Base-by-base conservation (phyloP, 305 asterid species). In the Ruellia speciosa region DNA sequence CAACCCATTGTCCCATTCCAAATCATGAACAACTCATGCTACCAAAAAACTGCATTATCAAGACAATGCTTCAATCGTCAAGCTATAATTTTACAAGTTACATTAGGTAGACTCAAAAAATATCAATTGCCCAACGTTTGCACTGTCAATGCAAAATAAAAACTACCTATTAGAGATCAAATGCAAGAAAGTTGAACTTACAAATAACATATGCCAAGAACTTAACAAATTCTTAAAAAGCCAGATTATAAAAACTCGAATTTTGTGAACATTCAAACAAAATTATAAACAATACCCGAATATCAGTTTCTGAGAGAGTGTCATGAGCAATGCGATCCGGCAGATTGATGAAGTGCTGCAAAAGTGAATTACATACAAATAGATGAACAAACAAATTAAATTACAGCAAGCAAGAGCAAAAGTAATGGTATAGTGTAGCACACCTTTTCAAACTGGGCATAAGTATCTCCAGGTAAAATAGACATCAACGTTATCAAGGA, bases 391-490 rank as follows among this genome's bases (percentile, higher is more conserved):
- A 59, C 47, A 54, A 64, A 54, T 57, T 54, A 68, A 65, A 58
- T 43, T 18, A 14, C 10, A 51, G 54, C 49, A 60, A 60, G 20
- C 47, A 55, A 55, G 63, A 55, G 56, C 3, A 16, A 18, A 16
- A 4, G 17, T 14, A 59, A 13, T 16, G 55, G 58, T 17, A 31
- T 0, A 37, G 28, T 34, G 68, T 54, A 37, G 41, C 58, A 45
- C 62, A 93, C 99, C 97, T 88, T 86, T 59, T 75, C 89, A 76
- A 93, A 93, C 70, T 84, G 96, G 10, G 86, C 63, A 67, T 84
- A 93, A 56, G 85, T 80, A 72, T 87, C 95, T 72, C 80, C 94
- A 0, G 99, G 99, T 67, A 70, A 54, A 61, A 93, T 77, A 66
- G 89, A 77, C 99, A 93, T 93, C 81, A 93, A 63, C 2, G 96